phyloP scores from a whole-genome alignment of 2,329 filamentous ascomycete genomes.

The Herpotrichia juniperi region DNA sequence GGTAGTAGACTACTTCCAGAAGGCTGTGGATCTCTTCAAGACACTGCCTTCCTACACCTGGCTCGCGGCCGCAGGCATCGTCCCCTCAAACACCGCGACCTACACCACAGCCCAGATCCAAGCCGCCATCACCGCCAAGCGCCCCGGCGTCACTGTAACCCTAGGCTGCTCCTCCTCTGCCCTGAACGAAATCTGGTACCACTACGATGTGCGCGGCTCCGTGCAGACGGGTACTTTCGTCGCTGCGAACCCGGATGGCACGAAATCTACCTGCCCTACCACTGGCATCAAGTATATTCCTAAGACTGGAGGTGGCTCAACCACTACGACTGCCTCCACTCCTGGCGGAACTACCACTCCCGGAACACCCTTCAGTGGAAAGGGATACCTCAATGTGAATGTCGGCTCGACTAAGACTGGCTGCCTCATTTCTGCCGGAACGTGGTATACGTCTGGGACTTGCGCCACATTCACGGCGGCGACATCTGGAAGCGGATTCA shows the following conservation, averaged over 20 bases:
- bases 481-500: slow-evolving; percentile 36
- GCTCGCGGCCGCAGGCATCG: slow-evolving; percentile 66
- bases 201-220: slow-evolving; percentile 67
- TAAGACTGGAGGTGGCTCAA: slow-evolving; percentile 51
- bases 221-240: slow-evolving; percentile 67
- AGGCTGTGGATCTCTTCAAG: slow-evolving; percentile 70
- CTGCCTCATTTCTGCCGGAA: slow-evolving; percentile 71
- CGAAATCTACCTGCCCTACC: slow-evolving; percentile 66
- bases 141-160: slow-evolving; percentile 63
- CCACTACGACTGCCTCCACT: slow-evolving; percentile 34
- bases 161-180: slow-evolving; percentile 60
- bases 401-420: slow-evolving; percentile 58
- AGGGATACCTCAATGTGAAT: slow-evolving; percentile 65
- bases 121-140: slow-evolving; percentile 59
- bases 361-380: slow-evolving; percentile 59
- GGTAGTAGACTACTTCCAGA: slow-evolving; percentile 72
- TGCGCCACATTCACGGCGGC: slow-evolving; percentile 70
- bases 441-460: slow-evolving; percentile 71
- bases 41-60: slow-evolving; percentile 68
- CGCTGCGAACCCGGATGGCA: slow-evolving; percentile 61
- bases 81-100: slow-evolving; percentile 59
- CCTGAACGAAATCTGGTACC: slow-evolving; percentile 65
- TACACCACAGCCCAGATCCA: slow-evolving; percentile 67
- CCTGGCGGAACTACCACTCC: slow-evolving; percentile 43
- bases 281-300: slow-evolving; percentile 69